Base-by-base conservation (phyloP, 768 basidiomycete species). In the Xerocomus brunneocitrinus region DNA sequence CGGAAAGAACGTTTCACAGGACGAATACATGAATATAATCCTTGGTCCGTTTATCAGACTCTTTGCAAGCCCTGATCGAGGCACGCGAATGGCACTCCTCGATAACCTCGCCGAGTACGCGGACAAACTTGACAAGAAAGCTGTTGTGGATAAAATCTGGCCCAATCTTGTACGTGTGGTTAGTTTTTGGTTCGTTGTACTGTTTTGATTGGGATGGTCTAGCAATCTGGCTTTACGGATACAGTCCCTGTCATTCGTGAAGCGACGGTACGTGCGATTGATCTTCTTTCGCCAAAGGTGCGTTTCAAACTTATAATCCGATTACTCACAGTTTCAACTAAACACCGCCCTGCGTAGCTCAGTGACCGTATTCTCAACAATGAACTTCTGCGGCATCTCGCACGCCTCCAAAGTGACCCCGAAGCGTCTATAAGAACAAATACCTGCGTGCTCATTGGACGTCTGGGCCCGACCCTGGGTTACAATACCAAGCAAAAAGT, bases 381-480 rank as follows among this genome's bases (percentile, higher is more conserved):
- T 62, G 97, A 99, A 56, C 83, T 99, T 19, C 81, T 99, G 10
- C 87, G 95, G 2, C 80, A 90, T 56, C 80, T 99, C 24, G 95
- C 95, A 2, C 91, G 91, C 63, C 87, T 91, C 72, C 97, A 99
- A 72, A 83, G 79, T 32, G 97, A 98, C 64, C 76, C 86, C 1
- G 97, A 99, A 71, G 82, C 95, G 3, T 95, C 94, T 5, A 98
- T 98, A 61, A 82, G 97, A 43, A 98, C 97, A 14, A 98, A 98
- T 63, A 97, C 97, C 0, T 95, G 93, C 63, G 98, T 99, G 59
- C 81, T 98, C 4, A 83, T 99, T 52, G 95, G 95, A 16, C 82
- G 95, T 7, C 77, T 99, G 5, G 94, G 90, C 0, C 91, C 91
- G 0, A 79, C 82, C 2, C 73, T 99, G 1, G 89, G 90, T 1